Evolutionary conservation across 257 asterid genomes (phyloP), one percentile per base, ranked within the genome.

Genomic region (Dorcoceras hygrometricum): DNA sequence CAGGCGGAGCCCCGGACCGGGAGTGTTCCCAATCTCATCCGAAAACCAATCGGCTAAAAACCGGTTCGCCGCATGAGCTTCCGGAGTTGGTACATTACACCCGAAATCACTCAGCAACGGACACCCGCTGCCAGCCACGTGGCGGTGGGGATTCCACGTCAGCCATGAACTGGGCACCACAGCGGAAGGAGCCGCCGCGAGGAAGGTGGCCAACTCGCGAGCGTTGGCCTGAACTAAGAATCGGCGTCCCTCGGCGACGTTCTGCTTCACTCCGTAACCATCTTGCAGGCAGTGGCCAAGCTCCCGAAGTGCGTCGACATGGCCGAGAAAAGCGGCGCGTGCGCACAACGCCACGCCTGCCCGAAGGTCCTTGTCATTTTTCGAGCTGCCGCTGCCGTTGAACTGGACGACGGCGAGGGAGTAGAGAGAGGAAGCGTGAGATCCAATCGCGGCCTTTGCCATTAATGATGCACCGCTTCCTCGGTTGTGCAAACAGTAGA

Each of bases 251-350:
- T 87, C 95, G 23, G 80, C 62, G n/a, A 91, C 65, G 80, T 89
- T 89, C 58, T 79, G 85, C 79, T 84, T 86, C 71, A 89, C 95
- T 32, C 98, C 98, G 63, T 91, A 92, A 0, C 98, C 97, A 73
- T 89, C 96, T 29, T 87, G 98, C 28, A 92, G 82, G 77, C 98
- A 92, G 84, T 89, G 98, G n/a, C 98, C 98, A n/a, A 92, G 91
- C 82, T 89, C 98, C 0, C 98, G 87, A 14, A 92, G 89, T 0
- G 97, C 96, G 59, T 92, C 98, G 72, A 92, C 73, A 73, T 92
- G 95, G 64, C 97, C 98, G 5, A 87, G 75, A 57, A 77, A 87
- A 14, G 95, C 90, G 32, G 97, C 95, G 72, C 97, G 88, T 56
- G 96, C 97, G 66, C 96, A 89, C 7, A 92, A 73, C 6, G 96